Evolutionary conservation across 1,284 basidiomycete genomes (phyloP).

Genomic region (Mrakiaceae sp.): DNA sequence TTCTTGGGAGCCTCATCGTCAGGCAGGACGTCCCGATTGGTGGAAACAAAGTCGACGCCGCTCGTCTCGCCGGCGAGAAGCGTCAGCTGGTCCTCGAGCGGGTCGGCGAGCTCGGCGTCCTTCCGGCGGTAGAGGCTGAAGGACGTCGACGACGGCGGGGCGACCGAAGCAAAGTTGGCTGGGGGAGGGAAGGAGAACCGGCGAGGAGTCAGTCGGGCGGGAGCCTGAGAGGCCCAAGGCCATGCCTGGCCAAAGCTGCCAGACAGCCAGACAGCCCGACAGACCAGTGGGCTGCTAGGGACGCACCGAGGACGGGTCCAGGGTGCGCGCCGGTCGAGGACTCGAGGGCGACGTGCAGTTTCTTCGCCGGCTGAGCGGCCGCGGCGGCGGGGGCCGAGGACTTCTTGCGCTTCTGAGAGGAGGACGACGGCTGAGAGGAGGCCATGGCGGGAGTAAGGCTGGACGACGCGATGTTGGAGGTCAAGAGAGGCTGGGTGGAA

Average conservation of each 20-base stretch:
- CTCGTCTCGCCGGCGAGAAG: conserved; percentile 62
- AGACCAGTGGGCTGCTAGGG: neutral
- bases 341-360: conserved; percentile 5
- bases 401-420: conserved; percentile 7
- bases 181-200: neutral
- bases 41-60: conserved; percentile 49
- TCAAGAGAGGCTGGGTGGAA: neutral
- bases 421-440: neutral
- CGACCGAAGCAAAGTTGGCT: conserved; percentile 66
- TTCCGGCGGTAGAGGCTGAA: conserved; percentile 52
- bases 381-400: neutral
- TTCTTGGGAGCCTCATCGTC: conserved; percentile 42
- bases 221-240: neutral
- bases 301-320: conserved; percentile 8
- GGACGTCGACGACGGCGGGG: conserved; percentile 48
- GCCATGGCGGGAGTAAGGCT: neutral
- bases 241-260: neutral
- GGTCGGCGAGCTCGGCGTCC: conserved; percentile 38
- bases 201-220: neutral
- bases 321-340: neutral
- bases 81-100: conserved; percentile 30
- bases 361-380: neutral
- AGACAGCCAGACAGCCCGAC: neutral
- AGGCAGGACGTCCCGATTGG: conserved; percentile 34
- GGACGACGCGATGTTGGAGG: neutral